Conservation (phyloP, 192 early-diverging fungal species). For the Rhizophagus sp. region DNA sequence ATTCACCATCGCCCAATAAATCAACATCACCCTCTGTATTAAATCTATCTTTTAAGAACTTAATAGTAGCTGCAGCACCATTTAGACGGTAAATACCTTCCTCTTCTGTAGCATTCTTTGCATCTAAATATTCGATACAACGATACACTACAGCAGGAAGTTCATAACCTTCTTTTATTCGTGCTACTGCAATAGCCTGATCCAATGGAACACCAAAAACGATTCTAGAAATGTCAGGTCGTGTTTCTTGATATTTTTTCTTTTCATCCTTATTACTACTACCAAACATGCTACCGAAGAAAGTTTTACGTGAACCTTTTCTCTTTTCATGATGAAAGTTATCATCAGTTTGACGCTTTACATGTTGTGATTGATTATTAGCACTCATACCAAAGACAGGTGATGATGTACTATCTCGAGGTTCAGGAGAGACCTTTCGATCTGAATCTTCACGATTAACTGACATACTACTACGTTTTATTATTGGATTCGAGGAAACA, state of each 20-base stretch:
- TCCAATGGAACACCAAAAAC: constrained; percentile 91
- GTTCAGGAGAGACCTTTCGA: background rate
- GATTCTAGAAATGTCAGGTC: constrained; percentile 23
- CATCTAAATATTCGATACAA: constrained; percentile 95
- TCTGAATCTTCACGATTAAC: background rate
- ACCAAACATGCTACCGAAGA: constrained; percentile 31
- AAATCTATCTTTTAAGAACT: constrained; percentile 78
- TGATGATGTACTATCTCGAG: background rate
- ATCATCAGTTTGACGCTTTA: background rate
- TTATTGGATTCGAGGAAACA: background rate
- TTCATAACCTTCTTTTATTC: constrained; percentile 73
- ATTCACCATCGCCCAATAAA: constrained; percentile 57
- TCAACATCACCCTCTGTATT: constrained; percentile 81
- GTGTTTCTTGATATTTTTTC: constrained; percentile 30
- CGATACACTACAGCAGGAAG: constrained; percentile 91
- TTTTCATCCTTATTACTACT: constrained; percentile 26
- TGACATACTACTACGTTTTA: constrained; percentile 3
- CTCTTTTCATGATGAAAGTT: background rate
- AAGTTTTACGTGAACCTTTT: constrained; percentile 25
- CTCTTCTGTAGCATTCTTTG: constrained; percentile 83
- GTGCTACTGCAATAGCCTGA: constrained; percentile 68
- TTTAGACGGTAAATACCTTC: constrained; percentile 95
- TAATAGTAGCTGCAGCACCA: constrained; percentile 74
- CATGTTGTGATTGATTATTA: background rate
- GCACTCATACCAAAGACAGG: background rate